Base-by-base conservation (phyloP, 192 early-diverging fungal genomes). In the Spizellomyces punctatus region DNA sequence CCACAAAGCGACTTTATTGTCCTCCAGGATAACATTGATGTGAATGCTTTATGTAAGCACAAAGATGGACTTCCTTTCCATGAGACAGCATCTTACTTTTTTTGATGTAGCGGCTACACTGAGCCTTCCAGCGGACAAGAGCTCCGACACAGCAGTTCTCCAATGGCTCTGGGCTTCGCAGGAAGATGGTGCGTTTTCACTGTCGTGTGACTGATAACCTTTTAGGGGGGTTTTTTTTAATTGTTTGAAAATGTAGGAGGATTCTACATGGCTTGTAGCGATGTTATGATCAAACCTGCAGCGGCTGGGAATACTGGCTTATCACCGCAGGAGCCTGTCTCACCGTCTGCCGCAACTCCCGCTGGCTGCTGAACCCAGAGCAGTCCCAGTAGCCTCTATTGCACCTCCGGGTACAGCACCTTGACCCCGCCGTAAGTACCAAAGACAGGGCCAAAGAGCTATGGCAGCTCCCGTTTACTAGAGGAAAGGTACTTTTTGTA, bases 221-320 rank as follows among this genome's bases (percentile, higher is more conserved):
- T 36, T 36, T 36, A 36, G n/a, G n/a, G n/a, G n/a, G n/a, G n/a
- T n/a, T n/a, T n/a, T 36, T 36, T 36, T 36, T 3, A 36, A 36
- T 36, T 36, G 27, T 36, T 36, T 3, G 27, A 36, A 36, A 0
- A 36, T 36, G 27, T 3, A 36, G 27, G 27, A 36, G 81, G 81
- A 1, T 82, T 82, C 59, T 82, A 82, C 52, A 36, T 82, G 76
- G 81, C 62, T 46, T 82, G 81, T 46, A 42, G 77, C 16, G 81
- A 81, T 57, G 63, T 81, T 54, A 50, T 57, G 10, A 55, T 81
- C 8, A 21, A 64, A 36, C n/a, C 67, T 16, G 43, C 57, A 45
- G 44, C 27, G 46, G 56, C 2, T 4, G 43, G 56, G 14, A 43
- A 14, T 14, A 43, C 42, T 43, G 60, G 14, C n/a, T 16, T 27